These are phyloP conservation scores for Euphorbia pulcherrima DNA, from an alignment of 345 rosid genomes.

Conservation along the genomic window DNA sequence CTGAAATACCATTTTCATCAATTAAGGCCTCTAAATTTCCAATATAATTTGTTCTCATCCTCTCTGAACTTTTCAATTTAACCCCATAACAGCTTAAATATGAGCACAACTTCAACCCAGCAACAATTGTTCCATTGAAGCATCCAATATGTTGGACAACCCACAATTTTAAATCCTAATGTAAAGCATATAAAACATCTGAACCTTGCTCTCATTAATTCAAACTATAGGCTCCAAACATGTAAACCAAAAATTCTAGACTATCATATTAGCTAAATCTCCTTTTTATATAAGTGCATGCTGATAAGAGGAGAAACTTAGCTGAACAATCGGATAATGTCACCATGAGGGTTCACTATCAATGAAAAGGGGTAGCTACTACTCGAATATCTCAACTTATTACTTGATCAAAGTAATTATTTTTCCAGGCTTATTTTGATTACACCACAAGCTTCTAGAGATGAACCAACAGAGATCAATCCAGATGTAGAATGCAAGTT, in stretches of 20 bases:
- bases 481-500: background rate
- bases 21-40: background rate
- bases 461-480: background rate
- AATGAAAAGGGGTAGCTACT: background rate
- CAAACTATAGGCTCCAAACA: background rate
- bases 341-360: no score
- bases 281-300: background rate
- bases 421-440: background rate
- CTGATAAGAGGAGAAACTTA: no score
- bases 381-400: background rate
- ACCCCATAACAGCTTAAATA: background rate
- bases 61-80: background rate
- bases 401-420: background rate
- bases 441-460: background rate
- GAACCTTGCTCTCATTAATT: background rate
- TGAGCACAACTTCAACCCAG: background rate
- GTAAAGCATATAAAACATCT: background rate
- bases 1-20: background rate
- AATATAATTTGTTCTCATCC: background rate
- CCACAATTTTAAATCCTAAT: background rate
- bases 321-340: background rate
- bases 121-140: background rate
- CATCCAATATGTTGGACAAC: background rate
- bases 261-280: background rate
- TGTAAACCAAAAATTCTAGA: background rate